phyloP scores from a whole-genome alignment of 1,284 basidiomycete genomes.

The Ceratobasidium sp. region DNA sequence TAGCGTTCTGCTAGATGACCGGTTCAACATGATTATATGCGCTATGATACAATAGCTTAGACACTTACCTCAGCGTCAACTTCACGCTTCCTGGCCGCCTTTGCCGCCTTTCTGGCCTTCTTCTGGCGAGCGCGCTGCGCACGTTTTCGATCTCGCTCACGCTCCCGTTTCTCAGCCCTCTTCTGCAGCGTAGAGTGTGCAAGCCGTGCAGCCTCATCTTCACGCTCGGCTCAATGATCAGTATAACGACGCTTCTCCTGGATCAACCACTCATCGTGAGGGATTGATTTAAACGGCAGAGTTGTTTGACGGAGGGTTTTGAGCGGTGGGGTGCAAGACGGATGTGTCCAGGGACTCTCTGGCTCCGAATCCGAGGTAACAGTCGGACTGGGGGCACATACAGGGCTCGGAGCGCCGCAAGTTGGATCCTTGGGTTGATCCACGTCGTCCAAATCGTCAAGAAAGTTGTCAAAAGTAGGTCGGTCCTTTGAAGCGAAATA shows the following conservation, averaged over 20 bases:
- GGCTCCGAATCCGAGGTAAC: not conserved
- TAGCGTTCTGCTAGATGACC: not conserved
- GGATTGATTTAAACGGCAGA: constrained; percentile 6
- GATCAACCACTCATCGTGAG: not conserved
- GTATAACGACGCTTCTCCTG: constrained; percentile 9
- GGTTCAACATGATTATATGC: not conserved
- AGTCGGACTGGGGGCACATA: not conserved
- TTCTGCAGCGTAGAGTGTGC: not conserved
- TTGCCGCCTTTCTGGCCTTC: not conserved
- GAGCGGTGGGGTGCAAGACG: not conserved
- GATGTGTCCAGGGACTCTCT: not conserved
- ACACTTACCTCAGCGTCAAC: not conserved
- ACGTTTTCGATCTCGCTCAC: constrained; percentile 3
- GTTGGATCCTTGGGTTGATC: not conserved
- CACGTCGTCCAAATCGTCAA: constrained; percentile 8
- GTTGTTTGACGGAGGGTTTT: not conserved
- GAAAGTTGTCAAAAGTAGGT: not conserved
- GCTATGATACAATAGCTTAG: not conserved
- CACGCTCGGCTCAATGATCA: not conserved
- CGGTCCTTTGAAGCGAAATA: not conserved
- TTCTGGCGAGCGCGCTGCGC: not conserved
- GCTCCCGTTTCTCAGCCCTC: not conserved
- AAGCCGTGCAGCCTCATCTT: not conserved
- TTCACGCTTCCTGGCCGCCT: not conserved
- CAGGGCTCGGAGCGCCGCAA: not conserved